Base-by-base conservation (phyloP, 148 eudicot species). In the Heliosperma pusillum region DNA sequence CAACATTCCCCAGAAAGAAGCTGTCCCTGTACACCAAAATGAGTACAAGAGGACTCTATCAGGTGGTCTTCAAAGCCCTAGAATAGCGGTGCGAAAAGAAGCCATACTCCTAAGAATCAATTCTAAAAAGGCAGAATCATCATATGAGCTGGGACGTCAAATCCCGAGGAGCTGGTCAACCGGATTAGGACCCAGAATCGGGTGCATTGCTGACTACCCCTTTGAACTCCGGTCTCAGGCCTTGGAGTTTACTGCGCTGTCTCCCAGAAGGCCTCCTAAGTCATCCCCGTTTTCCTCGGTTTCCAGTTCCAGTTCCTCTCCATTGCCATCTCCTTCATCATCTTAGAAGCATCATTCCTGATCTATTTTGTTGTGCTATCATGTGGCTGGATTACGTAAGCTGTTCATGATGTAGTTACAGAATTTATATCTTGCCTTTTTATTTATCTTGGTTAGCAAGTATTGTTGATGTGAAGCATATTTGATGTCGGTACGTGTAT, bases 151-250 rank as follows among this genome's bases (percentile, higher is more conserved):
- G 15, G 98, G 94, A 29, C 79, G 77, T 58, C 97, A 89, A 79
- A 87, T 93, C 15, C 78, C 87, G 4, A 76, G 79, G 71, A 83
- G 58, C 68, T 93, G 98, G 98, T 91, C 94, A 22, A 85, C 90
- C 0, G 98, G 98, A 29, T 88, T 86, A 29, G 97, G 98, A 22
- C 97, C 98, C 3, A 86, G 98, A 80, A 87, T 93, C 22, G 97
- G 94, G 44, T 93, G 98, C 57, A 71, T 93, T 12, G 92, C 89
- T 27, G 98, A 93, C 75, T 93, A 93, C 81, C 98, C 98, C 10
- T 69, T 77, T 5, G 91, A 89, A 77, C 84, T 93, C 66, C 80
- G 94, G 78, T 77, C 82, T 26, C 92, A 93, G 69, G 98, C 98
- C 1, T 67, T 93, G 81, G 92, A 89, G 81, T 82, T 88, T 44